Base-by-base conservation (phyloP, 495 filamentous ascomycete genomes). In the Penicillium canariense region DNA sequence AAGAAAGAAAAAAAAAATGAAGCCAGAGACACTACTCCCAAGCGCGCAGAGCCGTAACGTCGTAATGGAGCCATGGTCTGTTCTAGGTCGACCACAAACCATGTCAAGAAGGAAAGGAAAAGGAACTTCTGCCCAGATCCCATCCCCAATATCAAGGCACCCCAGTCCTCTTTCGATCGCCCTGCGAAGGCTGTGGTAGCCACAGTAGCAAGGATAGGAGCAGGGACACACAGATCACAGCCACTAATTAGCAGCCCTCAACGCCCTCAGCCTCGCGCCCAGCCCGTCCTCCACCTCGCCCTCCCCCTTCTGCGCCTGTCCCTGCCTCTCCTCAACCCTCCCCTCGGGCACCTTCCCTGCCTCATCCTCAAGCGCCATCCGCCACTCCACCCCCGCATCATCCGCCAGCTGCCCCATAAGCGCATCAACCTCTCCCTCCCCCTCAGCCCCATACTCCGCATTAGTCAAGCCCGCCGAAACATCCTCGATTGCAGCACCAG, bases 361-460 rank as follows among this genome's bases (percentile, higher is more conserved):
- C 26, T 62, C 48, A 52, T 69, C 72, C 44, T 78, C 75, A 26
- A 78, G 43, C 30, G 69, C 68, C 57, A 71, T 48, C 26, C 75
- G 63, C 68, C 75, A 62, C 59, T 78, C 73, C 3, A 78, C 69
- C 10, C 75, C 75, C 3, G 75, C 75, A 62, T 77, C 71, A 60
- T 78, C 75, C 9, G 75, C 75, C 57, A 78, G 63, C 53, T 78
- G 73, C 48, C 76, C 73, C 73, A 78, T 77, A 52, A 78, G 49
- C 31, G 69, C 70, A 60, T 78, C 75, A 35, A 78, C 75, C 22
- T 78, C 75, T 1, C 68, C 52, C 51, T 77, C 71, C 5, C 73
- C 75, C 64, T 78, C 75, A 2, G 75, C 73, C 28, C 75, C 75
- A 47, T 74, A 72, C 58, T 78, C 75, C 60, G 74, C 73, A 71